A percentile compares a stretch with the other conserved stretches of the same genome.
Evolutionary conservation across 306 rosid species (phyloP).

Genomic region (Sindora glabra): DNA sequence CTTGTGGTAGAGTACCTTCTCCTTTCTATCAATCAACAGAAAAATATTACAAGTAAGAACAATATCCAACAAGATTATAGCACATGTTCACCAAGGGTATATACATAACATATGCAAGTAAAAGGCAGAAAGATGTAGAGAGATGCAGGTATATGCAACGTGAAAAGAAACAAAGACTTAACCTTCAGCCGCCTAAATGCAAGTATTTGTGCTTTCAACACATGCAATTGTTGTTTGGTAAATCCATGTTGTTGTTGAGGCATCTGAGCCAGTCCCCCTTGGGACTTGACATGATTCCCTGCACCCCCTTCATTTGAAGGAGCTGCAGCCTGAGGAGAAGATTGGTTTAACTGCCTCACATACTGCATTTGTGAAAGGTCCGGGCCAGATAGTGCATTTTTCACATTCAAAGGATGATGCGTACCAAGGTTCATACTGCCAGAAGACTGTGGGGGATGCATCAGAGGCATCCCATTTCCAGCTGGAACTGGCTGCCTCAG

Average conservation of each 20-base stretch:
- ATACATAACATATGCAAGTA: no score
- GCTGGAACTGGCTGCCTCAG: conserved; percentile 39
- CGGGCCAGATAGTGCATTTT: conserved; percentile 36
- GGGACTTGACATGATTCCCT: conserved; percentile 33
- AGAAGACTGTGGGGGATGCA: conserved; percentile 56
- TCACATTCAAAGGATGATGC: conserved; percentile 49
- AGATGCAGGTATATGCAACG: neutral
- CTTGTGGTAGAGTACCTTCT: conserved; percentile 86
- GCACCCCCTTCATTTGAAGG: conserved; percentile 50
- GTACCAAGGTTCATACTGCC: conserved; percentile 38
- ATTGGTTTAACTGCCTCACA: conserved; percentile 49
- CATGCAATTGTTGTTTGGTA: conserved; percentile 88
- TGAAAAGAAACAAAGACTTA: conserved; percentile 18
- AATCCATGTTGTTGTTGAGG: conserved; percentile 63
- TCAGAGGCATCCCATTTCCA: conserved; percentile 68
- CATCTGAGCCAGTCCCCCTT: conserved; percentile 49
- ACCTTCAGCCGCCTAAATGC: conserved; percentile 98
- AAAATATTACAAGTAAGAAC: conserved; percentile 19
- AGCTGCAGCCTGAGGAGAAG: conserved; percentile 55
- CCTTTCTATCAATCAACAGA: conserved; percentile 68
- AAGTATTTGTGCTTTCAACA: conserved; percentile 91
- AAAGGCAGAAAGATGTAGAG: neutral
- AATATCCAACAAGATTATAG: conserved; percentile 10
- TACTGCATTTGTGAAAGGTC: conserved; percentile 54
- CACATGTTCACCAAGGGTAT: no score